phyloP scores from a whole-genome alignment of 108 stramenopile species.

The Conticribra weissflogii region DNA sequence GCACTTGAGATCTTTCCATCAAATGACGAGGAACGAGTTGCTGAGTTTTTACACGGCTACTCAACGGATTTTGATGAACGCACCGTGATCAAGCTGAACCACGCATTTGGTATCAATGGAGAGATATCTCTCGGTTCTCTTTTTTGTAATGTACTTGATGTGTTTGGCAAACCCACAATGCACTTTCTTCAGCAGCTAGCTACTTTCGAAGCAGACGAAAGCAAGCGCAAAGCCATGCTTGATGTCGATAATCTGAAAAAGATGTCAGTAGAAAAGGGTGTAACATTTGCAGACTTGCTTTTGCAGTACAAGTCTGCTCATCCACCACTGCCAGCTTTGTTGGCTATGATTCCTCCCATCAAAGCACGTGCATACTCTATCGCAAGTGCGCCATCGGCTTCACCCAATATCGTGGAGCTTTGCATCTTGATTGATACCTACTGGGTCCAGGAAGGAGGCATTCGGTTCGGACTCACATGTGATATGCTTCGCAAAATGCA shows the following conservation, averaged over 20 bases:
- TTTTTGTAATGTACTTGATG: slow-evolving; percentile 65
- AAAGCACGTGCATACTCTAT: slow-evolving; percentile 92
- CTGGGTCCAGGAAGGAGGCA: slow-evolving; percentile 64
- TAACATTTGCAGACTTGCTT: slow-evolving; percentile 57
- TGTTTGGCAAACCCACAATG: slow-evolving; percentile 71
- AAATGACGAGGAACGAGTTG: slow-evolving; percentile 57
- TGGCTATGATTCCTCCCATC: slow-evolving; percentile 75
- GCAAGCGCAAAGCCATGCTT: slow-evolving; percentile 55
- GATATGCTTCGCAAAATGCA: slow-evolving; percentile 60
- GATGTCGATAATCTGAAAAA: slow-evolving; percentile 46
- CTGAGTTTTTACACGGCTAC: slow-evolving; percentile 59
- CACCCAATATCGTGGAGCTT: slow-evolving; percentile 50
- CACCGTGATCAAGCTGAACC: slow-evolving; percentile 57
- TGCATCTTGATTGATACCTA: slow-evolving; percentile 64
- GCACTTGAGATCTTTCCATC: slow-evolving; percentile 71
- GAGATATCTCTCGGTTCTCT: slow-evolving; percentile 57
- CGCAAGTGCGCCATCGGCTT: slow-evolving; percentile 63
- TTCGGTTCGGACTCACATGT: slow-evolving; percentile 56
- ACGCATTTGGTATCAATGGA: slow-evolving; percentile 59
- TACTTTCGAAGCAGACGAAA: slow-evolving; percentile 57
- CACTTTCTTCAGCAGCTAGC: slow-evolving; percentile 68
- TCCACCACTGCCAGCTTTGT: slow-evolving; percentile 58
- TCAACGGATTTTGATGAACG: slow-evolving; percentile 59
- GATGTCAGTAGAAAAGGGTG: slow-evolving; percentile 40
- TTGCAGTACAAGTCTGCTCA: slow-evolving; percentile 56